Percentiles rank a stretch among this genome's conserved stretches.
Evolutionary conservation across 2,329 filamentous ascomycete genomes (phyloP).

Genomic region (Huntiella moniliformis): DNA sequence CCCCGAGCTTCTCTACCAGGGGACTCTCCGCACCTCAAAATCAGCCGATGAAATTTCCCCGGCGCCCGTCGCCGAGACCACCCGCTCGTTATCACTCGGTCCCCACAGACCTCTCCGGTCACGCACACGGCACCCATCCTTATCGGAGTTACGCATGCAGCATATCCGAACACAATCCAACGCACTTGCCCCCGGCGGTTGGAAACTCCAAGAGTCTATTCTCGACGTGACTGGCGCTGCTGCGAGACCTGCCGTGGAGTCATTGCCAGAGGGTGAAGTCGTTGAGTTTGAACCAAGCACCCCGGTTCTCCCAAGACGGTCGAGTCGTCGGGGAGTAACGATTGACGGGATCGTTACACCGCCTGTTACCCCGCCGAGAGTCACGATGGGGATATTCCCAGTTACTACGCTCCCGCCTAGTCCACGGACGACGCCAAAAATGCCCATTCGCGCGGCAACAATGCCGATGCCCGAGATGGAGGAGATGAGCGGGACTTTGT

Average conservation of each 20-base stretch:
- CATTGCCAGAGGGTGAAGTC: slow-evolving; percentile 7
- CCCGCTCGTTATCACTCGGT: slow-evolving; percentile 6
- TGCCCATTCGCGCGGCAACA: background rate
- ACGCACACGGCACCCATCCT: background rate
- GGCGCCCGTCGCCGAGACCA: background rate
- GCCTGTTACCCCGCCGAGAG: background rate
- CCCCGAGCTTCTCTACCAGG: background rate
- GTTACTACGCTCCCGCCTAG: no score
- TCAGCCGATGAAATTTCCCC: background rate
- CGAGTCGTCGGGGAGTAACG: background rate
- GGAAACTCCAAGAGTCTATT: slow-evolving; percentile 10
- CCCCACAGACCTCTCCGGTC: background rate
- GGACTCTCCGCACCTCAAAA: background rate
- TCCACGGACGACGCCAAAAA: no score
- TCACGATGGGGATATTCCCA: background rate
- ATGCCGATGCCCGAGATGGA: background rate
- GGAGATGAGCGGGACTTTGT: slow-evolving; percentile 3
- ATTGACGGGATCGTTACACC: no score
- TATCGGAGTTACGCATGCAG: slow-evolving; percentile 2
- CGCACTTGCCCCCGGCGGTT: slow-evolving; percentile 4
- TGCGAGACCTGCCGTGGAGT: slow-evolving; percentile 2
- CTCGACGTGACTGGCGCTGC: slow-evolving; percentile 9
- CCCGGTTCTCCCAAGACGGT: background rate
- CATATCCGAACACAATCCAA: slow-evolving; percentile 5
- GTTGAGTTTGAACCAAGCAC: slow-evolving; percentile 2